Evolutionary conservation across 306 rosid genomes (phyloP).

Genomic region (Quercus mongolica): DNA sequence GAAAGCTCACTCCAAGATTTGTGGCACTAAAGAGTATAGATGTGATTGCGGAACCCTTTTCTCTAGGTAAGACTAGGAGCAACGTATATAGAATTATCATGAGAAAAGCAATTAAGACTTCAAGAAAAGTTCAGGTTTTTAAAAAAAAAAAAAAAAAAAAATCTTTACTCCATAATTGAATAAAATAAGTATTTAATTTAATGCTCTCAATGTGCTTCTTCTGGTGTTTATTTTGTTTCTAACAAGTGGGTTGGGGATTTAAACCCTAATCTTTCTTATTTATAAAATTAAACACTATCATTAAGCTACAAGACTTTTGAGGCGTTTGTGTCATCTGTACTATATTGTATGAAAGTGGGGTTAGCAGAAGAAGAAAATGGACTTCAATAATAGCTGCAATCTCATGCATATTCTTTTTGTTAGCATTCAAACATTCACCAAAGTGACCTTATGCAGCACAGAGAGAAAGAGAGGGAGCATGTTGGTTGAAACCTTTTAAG

Average conservation of each 20-base stretch:
- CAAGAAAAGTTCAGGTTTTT: background rate
- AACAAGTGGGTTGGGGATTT: no score
- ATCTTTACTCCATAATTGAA: background rate
- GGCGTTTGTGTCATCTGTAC: background rate
- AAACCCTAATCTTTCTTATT: no score
- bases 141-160: no score
- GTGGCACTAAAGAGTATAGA: conserved; percentile 84
- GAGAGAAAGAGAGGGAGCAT: background rate
- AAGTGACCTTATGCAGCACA: background rate
- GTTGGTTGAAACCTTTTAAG: background rate
- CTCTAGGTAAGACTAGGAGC: conserved; percentile 74
- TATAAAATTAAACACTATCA: no score
- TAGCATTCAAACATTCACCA: background rate
- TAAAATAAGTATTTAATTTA: background rate
- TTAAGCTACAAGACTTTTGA: no score
- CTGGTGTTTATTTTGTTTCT: no score
- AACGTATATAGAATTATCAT: background rate
- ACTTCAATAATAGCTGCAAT: background rate
- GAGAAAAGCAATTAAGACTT: background rate
- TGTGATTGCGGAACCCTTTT: conserved; percentile 89
- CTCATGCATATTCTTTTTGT: background rate
- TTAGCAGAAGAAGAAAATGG: background rate
- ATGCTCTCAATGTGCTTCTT: background rate
- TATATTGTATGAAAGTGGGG: background rate
- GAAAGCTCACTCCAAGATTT: conserved; percentile 93